Base-by-base conservation (phyloP, 2,329 filamentous ascomycete species). In the Epichloe gansuensis region DNA sequence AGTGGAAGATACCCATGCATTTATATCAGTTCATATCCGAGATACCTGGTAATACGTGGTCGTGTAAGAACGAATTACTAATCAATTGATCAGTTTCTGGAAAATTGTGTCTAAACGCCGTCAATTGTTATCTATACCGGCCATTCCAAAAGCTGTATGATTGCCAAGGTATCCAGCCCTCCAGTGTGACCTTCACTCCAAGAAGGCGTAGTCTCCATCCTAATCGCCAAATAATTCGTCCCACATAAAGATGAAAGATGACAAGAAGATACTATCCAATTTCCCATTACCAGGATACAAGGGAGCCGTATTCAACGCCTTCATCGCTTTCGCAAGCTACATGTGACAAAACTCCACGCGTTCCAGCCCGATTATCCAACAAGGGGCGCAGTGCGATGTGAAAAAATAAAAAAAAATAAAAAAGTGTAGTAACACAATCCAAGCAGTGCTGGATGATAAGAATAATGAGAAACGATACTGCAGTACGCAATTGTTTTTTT, bases 311-410 rank as follows among this genome's bases (percentile, higher is more conserved):
- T 35, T 27, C 34, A 39, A 52, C 51, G 51, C 51, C 51, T 39
- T 41, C 15, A 47, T 52, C 40, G 51, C 41, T 48, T 49, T 52
- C 34, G 46, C 46, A 52, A 52, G 51, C 46, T 27, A 23, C 23
- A 5, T 12, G 35, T 51, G 38, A 23, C 25, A 38, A 27, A 39
- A 27, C 47, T 38, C 45, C 36, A 5, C 23, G 35, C 34, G 27
- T 27, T n/a, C 21, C 34, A 47, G 47, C 31, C 47, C 13, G 5
- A 27, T 38, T 12, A 5, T 27, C n/a, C 38, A 34, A n/a, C n/a
- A 45, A 44, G 38, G 1, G 31, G 9, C 31, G 3, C 3, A 11
- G 8, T 31, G 31, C 27, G 8, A 31, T 27, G 2, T 31, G 17
- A 49, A 17, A 40, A 21, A 17, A 17, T 17, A 40, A 50, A n/a